Conservation (phyloP, 345 rosid species). For the Theobroma cacao region DNA sequence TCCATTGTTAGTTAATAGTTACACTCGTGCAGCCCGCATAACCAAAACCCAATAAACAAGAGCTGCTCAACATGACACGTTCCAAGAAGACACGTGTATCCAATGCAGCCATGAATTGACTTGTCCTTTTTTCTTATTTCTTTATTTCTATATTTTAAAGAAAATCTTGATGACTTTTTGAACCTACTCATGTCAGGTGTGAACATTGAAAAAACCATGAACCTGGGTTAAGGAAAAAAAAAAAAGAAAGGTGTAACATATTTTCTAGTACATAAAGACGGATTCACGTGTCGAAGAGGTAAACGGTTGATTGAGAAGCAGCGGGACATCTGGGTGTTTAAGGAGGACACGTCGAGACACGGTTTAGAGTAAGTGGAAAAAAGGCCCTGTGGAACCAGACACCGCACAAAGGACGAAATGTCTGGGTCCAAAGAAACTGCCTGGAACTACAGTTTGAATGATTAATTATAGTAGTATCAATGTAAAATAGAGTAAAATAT, state of each 20-base stretch:
- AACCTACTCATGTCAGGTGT: slow-evolving; percentile 18
- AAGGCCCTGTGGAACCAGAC: background rate
- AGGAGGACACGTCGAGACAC: slow-evolving; percentile 12
- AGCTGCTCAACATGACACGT: slow-evolving; percentile 1
- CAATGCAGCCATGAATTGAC: slow-evolving; percentile 14
- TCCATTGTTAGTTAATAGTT: background rate
- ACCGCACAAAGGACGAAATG: background rate
- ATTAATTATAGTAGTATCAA: background rate
- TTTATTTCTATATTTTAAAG: background rate
- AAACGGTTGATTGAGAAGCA: background rate
- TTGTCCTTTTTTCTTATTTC: background rate
- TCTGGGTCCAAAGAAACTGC: slow-evolving; percentile 19
- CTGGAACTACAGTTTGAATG: slow-evolving; percentile 1
- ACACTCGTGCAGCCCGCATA: background rate
- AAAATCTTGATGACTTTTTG: slow-evolving; percentile 5
- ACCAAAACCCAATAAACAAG: background rate
- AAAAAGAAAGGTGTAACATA: background rate
- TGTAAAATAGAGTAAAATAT: background rate
- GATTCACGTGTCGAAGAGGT: background rate
- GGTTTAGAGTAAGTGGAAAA: background rate
- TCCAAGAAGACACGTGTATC: slow-evolving; percentile 14
- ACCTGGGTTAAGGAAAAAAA: background rate
- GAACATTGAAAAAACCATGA: background rate
- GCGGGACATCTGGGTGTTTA: background rate
- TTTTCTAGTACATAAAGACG: background rate